Conservation (phyloP, 257 asterid species). For the Capsicum pubescens region DNA sequence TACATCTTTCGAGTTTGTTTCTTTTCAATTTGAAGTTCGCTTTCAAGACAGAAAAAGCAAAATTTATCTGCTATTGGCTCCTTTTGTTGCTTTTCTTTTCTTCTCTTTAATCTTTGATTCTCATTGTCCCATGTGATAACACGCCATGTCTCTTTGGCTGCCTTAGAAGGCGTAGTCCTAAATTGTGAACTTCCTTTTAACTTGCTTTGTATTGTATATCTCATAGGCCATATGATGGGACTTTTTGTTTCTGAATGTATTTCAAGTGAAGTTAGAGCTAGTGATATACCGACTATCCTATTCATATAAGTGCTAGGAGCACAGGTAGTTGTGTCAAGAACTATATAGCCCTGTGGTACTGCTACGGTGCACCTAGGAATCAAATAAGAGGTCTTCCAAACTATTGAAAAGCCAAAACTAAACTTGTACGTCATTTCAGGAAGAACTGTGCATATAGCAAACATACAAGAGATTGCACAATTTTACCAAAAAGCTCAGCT, state of each 20-base stretch:
- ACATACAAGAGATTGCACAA: constrained; percentile 28
- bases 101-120: background rate
- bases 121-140: constrained; percentile 12
- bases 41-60: background rate
- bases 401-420: background rate
- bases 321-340: background rate
- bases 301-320: constrained; percentile 1
- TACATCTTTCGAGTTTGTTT: background rate
- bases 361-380: background rate
- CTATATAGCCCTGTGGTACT: background rate
- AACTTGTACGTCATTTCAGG: background rate
- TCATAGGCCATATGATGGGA: background rate
- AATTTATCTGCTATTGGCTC: background rate
- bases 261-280: constrained; percentile 15
- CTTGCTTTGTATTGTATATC: background rate
- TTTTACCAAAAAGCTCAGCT: constrained; percentile 90
- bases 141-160: background rate
- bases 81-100: background rate
- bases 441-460: background rate
- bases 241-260: background rate
- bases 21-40: background rate
- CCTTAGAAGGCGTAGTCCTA: no score
- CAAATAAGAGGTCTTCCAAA: background rate
- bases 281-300: background rate
- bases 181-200: background rate